Evolutionary conservation across 2,329 filamentous ascomycete species (phyloP), one percentile per base, ranked within the genome.

Genomic region (Pseudocercospora vitis): DNA sequence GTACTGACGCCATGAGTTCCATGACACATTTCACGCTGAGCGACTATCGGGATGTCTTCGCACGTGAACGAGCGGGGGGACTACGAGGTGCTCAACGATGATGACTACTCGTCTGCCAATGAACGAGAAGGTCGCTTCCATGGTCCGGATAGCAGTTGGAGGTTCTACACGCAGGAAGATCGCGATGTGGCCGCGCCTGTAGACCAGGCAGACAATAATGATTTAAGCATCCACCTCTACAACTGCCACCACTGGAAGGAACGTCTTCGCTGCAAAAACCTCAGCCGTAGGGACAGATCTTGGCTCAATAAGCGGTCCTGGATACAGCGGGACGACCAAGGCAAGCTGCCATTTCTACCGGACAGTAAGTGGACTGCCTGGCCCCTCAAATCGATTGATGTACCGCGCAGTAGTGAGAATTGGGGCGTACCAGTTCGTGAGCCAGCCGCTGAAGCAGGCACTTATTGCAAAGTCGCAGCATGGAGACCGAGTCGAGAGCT

Each of bases 151-250:
- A 80, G 80, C 28, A 86, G 85, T 60, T 96, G 91, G 89, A 76
- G 75, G 50, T 65, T 71, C 7, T 73, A 82, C 53, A 89, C 85
- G 1, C 74, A 76, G 46, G 73, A 80, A 26, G 88, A 91, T 55
- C 79, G 86, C 11, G 77, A 79, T 6, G 77, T 88, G 1, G 80
- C 81, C 53, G 74, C 78, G 4, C 84, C 85, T 6, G 74, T 95
- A 51, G 80, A 86, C 53, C 78, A 82, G 40, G 68, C 84, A 12
- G 77, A 82, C 29, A 81, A 86, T 32, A 76, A 80, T 49, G 86
- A 96, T 66, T 74, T 96, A 8, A 78, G 82, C 0, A 73, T 85
- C 39, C 91, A 96, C 72, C 74, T 96, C 4, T 95, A 89, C 73
- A 89, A 94, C 70, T 79, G 86, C 0, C 86, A 87, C 72, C 80